Evolutionary conservation across 1,284 basidiomycete genomes (phyloP).

Genomic region (Naganishia cerealis): DNA sequence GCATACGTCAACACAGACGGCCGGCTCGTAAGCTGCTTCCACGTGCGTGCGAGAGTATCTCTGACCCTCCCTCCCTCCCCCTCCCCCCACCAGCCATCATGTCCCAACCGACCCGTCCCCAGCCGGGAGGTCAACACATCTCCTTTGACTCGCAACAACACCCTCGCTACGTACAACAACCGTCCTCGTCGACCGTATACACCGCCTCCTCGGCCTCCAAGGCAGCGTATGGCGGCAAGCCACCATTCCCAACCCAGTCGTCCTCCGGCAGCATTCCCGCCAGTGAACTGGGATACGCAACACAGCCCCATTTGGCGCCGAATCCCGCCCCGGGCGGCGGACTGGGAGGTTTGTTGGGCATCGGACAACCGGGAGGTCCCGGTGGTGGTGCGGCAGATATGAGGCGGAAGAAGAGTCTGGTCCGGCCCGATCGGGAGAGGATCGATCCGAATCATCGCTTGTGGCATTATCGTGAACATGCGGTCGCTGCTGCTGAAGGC

Average conservation of each 20-base stretch:
- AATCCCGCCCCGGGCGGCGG: slow-evolving; percentile 24
- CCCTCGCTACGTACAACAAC: slow-evolving; percentile 19
- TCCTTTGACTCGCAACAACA: slow-evolving; percentile 27
- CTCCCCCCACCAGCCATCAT: background rate
- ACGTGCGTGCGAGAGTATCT: too few relatives aligned
- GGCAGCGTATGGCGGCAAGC: slow-evolving; percentile 5
- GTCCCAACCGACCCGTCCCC: slow-evolving; percentile 20
- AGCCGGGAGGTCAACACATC: slow-evolving; percentile 21
- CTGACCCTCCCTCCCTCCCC: too few relatives aligned
- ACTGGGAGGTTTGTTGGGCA: slow-evolving; percentile 27
- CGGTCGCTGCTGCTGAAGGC: slow-evolving; percentile 74
- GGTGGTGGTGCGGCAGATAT: slow-evolving; percentile 50
- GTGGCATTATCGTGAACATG: slow-evolving; percentile 91
- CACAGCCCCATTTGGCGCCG: slow-evolving; percentile 16
- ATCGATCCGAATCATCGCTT: slow-evolving; percentile 92
- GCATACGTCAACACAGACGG: too few relatives aligned
- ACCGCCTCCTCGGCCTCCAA: slow-evolving; percentile 17
- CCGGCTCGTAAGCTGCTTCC: too few relatives aligned
- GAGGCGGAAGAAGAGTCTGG: slow-evolving; percentile 85
- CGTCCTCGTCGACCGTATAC: slow-evolving; percentile 16
- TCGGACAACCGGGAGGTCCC: slow-evolving; percentile 31
- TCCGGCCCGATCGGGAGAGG: slow-evolving; percentile 91
- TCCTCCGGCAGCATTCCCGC: slow-evolving; percentile 14
- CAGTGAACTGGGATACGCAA: slow-evolving; percentile 17
- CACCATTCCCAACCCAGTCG: slow-evolving; percentile 13